Percentiles rank a stretch among this genome's conserved stretches.
phyloP scores from a whole-genome alignment of 2,329 filamentous ascomycete genomes.

The Pseudonectria foliicola region DNA sequence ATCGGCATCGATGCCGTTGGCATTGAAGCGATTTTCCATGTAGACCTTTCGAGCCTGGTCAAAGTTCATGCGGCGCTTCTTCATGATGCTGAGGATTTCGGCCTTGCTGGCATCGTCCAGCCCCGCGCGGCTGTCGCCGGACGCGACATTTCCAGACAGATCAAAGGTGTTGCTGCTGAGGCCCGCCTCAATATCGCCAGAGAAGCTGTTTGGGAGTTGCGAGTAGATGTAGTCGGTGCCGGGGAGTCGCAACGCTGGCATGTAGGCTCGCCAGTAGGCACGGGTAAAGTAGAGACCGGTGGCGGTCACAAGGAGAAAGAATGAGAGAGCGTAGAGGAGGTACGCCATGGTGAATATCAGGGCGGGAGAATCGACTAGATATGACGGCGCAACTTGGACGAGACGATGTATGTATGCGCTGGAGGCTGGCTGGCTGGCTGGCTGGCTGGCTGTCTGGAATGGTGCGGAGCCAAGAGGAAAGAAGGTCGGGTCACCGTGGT shows the following conservation, averaged over 20 bases:
- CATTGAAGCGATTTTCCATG: constrained; percentile 79
- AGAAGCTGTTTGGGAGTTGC: constrained; percentile 69
- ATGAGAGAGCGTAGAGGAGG: constrained; percentile 69
- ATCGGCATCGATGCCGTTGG: constrained; percentile 82
- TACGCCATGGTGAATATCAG: constrained; percentile 56
- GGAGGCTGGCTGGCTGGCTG: too few species aligned
- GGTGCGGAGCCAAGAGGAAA: too few species aligned
- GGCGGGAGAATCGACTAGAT: constrained; percentile 2
- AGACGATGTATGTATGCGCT: too few species aligned
- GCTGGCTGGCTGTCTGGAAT: too few species aligned
- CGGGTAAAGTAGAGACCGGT: constrained; percentile 80
- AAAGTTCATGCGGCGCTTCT: constrained; percentile 71
- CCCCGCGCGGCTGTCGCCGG: constrained; percentile 70
- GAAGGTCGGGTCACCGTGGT: too few species aligned
- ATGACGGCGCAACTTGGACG: neutral
- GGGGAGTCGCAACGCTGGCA: constrained; percentile 53
- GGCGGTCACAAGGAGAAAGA: constrained; percentile 63
- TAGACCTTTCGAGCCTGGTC: constrained; percentile 85
- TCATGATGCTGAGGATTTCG: constrained; percentile 88
- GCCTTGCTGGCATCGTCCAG: constrained; percentile 74
- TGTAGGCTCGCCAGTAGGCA: constrained; percentile 62
- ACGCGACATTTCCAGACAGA: constrained; percentile 69
- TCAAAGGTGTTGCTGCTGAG: constrained; percentile 80
- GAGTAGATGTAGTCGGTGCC: constrained; percentile 63
- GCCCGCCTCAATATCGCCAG: constrained; percentile 79